These are phyloP conservation scores for Farysia itapuensis DNA, from an alignment of 1,284 basidiomycete species.

Conservation along the genomic window DNA sequence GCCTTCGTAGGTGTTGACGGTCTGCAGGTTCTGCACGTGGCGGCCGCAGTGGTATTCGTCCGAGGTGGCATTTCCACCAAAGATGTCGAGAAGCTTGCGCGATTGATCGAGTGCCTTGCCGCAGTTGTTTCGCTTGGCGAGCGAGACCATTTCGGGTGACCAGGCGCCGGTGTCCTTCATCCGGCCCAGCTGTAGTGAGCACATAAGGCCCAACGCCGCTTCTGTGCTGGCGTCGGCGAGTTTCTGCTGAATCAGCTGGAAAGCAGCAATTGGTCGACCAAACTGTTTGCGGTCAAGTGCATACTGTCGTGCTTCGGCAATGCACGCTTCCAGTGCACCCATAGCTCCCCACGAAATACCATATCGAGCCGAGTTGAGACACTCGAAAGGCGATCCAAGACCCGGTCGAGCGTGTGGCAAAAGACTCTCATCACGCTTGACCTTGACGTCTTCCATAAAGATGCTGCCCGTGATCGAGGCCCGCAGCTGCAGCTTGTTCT, in stretches of 20 bases:
- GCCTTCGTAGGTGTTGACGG: slow-evolving; percentile 55
- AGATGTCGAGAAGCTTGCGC: slow-evolving; percentile 68
- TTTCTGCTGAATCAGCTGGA: slow-evolving; percentile 92
- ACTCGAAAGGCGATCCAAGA: slow-evolving; percentile 53
- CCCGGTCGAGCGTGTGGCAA: slow-evolving; percentile 48
- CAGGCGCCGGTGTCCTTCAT: slow-evolving; percentile 79
- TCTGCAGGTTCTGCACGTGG: slow-evolving; percentile 50
- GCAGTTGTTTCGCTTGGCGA: slow-evolving; percentile 95
- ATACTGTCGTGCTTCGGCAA: slow-evolving; percentile 76
- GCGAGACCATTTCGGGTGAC: slow-evolving; percentile 80
- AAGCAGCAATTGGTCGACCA: slow-evolving; percentile 81
- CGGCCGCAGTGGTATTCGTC: slow-evolving; percentile 48
- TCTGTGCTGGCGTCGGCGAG: slow-evolving; percentile 89
- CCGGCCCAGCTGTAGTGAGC: slow-evolving; percentile 72
- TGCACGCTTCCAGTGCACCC: slow-evolving; percentile 80
- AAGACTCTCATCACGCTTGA: slow-evolving; percentile 41
- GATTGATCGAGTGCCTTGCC: slow-evolving; percentile 70
- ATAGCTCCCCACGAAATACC: slow-evolving; percentile 56
- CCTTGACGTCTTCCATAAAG: slow-evolving; percentile 67
- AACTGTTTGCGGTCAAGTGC: slow-evolving; percentile 85
- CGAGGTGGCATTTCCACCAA: slow-evolving; percentile 60
- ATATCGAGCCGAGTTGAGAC: slow-evolving; percentile 52
- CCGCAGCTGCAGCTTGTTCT: slow-evolving; percentile 87
- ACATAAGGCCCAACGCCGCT: slow-evolving; percentile 77
- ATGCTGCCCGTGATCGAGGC: slow-evolving; percentile 89